Base-by-base conservation (phyloP, 2,329 filamentous ascomycete genomes). In the Ascochyta viciae-villosae region DNA sequence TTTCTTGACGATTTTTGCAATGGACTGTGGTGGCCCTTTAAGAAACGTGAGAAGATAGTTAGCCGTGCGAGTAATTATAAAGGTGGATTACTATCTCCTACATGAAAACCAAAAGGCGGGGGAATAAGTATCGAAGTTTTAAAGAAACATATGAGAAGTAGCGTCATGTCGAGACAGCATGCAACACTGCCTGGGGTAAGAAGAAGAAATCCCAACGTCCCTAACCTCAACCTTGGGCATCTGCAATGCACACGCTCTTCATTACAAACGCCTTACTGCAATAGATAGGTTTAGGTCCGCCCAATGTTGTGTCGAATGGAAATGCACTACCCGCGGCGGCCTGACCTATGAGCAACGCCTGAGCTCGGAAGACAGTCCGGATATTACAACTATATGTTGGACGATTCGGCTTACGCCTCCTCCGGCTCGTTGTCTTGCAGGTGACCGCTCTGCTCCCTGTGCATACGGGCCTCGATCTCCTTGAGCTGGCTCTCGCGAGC, bases 391-490 rank as follows among this genome's bases (percentile, higher is more conserved):
- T 43, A 31, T 33, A 23, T 56, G 43, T 51, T 42, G 47, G 22
- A 23, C 8, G 31, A 38, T 9, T 23, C 53, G 48, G 58, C 56
- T 64, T 69, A 74, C 48, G 70, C 72, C 44, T 70, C 68, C 22
- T 73, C 68, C 33, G 63, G 65, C 29, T 73, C 72, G 48, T 68
- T 65, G 26, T 74, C 67, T 56, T 71, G 64, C 64, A 73, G 50
- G 49, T 72, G 68, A 42, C 68, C 66, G 74, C 85, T 88, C 63
- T 88, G 84, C 81, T 96, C 92, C 76, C 93, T 88, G 75, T 93
- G 89, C 94, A 98, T 97, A 74, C 94, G 90, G 62, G 93, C 94
- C 81, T 98, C 94, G 76, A 99, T 97, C 84, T 99, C 95, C 80
- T 95, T 94, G 71, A 99, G 87, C 82, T 99, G 95, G 74, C 92